These are phyloP conservation scores for Hydnomerulius pinastri DNA, from an alignment of 768 basidiomycete species.

Conservation along the genomic window DNA sequence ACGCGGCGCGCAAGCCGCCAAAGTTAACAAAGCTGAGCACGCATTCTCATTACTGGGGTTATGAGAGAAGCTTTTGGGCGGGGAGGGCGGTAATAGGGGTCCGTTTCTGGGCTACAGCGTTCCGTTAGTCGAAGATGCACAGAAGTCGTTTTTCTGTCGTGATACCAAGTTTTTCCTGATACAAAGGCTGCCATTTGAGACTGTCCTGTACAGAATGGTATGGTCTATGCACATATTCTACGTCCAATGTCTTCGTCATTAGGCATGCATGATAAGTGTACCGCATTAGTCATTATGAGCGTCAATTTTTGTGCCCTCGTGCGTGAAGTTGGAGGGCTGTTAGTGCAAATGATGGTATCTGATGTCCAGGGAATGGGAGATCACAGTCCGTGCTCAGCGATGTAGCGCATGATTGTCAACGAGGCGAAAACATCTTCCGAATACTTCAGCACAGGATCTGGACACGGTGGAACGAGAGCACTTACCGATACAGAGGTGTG, in stretches of 20 bases:
- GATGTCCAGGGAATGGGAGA: background rate
- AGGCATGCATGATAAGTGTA: background rate
- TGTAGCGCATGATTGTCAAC: constrained; percentile 65
- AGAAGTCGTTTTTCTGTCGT: background rate
- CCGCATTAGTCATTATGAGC: background rate
- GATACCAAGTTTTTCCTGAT: background rate
- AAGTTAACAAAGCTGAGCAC: background rate
- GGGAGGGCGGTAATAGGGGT: background rate
- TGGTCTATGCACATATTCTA: background rate
- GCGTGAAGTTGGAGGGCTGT: background rate
- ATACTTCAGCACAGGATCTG: constrained; percentile 7
- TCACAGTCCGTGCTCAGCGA: constrained; percentile 50
- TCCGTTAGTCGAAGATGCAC: background rate
- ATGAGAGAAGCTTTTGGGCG: background rate
- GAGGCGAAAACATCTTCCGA: constrained; percentile 56
- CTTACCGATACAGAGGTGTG: constrained; percentile 56
- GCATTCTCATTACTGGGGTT: background rate
- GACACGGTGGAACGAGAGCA: background rate
- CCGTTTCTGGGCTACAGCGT: background rate
- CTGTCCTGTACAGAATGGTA: background rate
- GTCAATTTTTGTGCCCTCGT: background rate
- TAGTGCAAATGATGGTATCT: background rate
- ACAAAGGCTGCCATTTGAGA: background rate
- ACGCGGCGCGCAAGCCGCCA: background rate
- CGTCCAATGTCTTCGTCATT: background rate